These are phyloP conservation scores for Aspergillus sclerotioniger DNA, from an alignment of 495 filamentous ascomycete genomes.

Conservation along the genomic window DNA sequence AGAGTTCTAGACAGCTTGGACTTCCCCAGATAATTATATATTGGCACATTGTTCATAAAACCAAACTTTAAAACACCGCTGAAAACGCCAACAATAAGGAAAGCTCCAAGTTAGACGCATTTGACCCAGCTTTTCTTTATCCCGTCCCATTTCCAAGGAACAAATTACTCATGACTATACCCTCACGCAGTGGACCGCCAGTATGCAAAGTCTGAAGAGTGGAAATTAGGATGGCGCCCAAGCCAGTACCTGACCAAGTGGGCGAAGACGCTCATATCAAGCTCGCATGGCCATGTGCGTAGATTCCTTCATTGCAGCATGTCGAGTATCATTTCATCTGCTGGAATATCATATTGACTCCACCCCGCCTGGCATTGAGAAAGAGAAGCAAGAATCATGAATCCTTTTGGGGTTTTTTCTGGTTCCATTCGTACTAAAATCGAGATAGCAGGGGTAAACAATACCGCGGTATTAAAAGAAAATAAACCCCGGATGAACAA, in stretches of 20 bases:
- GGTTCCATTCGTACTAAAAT: constrained; percentile 23
- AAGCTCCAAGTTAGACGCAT: background rate
- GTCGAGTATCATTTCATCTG: constrained; percentile 16
- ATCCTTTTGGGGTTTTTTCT: constrained; percentile 21
- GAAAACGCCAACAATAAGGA: background rate
- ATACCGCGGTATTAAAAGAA: constrained; percentile 23
- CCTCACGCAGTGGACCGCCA: background rate
- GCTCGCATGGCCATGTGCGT: background rate
- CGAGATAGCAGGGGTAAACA: constrained; percentile 19
- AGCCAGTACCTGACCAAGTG: background rate
- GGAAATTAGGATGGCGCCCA: background rate
- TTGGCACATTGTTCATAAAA: background rate
- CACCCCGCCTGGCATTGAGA: constrained; percentile 14
- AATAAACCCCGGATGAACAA: constrained; percentile 25
- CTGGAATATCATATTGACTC: constrained; percentile 6
- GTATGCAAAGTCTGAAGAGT: background rate
- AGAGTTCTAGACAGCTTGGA: background rate
- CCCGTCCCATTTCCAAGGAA: constrained; percentile 3
- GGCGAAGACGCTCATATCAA: background rate
- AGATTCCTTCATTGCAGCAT: constrained; percentile 1
- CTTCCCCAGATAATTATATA: background rate
- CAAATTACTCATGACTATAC: background rate
- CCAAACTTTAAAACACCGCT: background rate
- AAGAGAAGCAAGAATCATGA: constrained; percentile 7
- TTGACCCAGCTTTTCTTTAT: background rate